Base-by-base conservation (phyloP, 2,329 filamentous ascomycete species). In the Pyrenochaeta sp. region DNA sequence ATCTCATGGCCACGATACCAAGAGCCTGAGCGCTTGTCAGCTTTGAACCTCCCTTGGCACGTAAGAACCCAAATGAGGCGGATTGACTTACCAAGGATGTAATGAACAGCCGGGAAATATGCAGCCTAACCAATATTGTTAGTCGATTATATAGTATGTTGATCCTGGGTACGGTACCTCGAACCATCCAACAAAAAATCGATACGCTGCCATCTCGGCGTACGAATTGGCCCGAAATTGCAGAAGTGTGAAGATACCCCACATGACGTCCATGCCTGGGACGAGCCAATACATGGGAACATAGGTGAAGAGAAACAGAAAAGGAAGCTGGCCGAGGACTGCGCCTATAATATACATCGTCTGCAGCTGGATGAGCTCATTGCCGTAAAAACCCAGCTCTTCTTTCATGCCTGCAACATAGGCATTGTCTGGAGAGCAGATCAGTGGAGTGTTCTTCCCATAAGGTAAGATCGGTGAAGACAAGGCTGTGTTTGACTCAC, bases 221-320 rank as follows among this genome's bases (percentile, higher is more conserved):
- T 79, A 85, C 5, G 77, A 72, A 2, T 75, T 72, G 1, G 78
- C 79, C 5, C 83, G 79, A 50, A 81, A 85, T 53, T 85, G 83
- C 5, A 85, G 70, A 9, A 87, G 77, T 0, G 84, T 86, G 56
- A 86, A 83, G 15, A 85, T 67, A 0, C 83, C 83, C 84, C 85
- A 86, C 2, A 74, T 66, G 1, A 85, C 59, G 54, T 85, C 82
- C 59, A 84, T 74, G 4, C 76, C 73, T 0, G 84, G 84, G 4
- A 85, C 77, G 0, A 82, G 61, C 72, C 78, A 84, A 51, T 81
- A 76, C 67, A 85, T 81, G 1, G 82, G 58, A 10, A 64, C 7
- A n/a, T 62, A 58, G 1, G 37, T 40, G 6, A 40, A 15, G 37
- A 40, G 37, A 9, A 30, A 83, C 53, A 81, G 75, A 62, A 84